Conservation (phyloP, 2,329 filamentous ascomycete species). For the Fusarium camptoceras region DNA sequence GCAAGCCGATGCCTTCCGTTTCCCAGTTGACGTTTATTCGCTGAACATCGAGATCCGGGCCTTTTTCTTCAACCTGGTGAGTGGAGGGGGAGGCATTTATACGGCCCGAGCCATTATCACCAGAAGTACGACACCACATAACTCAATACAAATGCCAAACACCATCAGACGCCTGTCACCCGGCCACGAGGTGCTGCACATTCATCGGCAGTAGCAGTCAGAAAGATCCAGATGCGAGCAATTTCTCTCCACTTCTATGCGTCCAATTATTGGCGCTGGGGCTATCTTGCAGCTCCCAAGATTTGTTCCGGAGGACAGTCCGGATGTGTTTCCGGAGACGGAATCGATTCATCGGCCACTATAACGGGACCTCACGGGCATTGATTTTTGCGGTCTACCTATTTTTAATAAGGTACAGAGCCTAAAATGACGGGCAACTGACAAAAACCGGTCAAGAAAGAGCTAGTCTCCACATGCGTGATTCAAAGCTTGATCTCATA, state of each 20-base stretch:
- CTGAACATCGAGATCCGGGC: slow-evolving; percentile 33
- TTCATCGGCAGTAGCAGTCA: slow-evolving; percentile 14
- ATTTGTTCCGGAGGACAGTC: slow-evolving; percentile 33
- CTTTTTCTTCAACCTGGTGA: slow-evolving; percentile 28
- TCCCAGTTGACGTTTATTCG: slow-evolving; percentile 18
- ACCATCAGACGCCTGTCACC: slow-evolving; percentile 34
- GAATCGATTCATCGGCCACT: slow-evolving; percentile 32
- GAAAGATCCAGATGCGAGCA: slow-evolving; percentile 20
- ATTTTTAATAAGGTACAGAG: not conserved
- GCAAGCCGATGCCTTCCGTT: slow-evolving; percentile 35
- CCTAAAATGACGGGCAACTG: not conserved
- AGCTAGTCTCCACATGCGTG: slow-evolving; percentile 14
- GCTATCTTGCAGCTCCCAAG: slow-evolving; percentile 11
- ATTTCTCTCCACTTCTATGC: slow-evolving; percentile 31
- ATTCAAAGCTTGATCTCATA: slow-evolving; percentile 14
- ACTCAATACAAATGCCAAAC: slow-evolving; percentile 20
- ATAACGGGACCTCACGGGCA: slow-evolving; percentile 6
- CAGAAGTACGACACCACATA: slow-evolving; percentile 12
- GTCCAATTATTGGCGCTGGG: slow-evolving; percentile 12
- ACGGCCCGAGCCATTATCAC: slow-evolving; percentile 7
- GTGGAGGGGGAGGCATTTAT: slow-evolving; percentile 27
- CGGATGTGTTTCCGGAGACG: slow-evolving; percentile 38
- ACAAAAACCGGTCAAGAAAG: not conserved
- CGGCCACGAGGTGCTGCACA: slow-evolving; percentile 22
- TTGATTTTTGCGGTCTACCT: not conserved